Conservation (phyloP, 1,139 yeast species). For the Debaryomyces udenii region DNA sequence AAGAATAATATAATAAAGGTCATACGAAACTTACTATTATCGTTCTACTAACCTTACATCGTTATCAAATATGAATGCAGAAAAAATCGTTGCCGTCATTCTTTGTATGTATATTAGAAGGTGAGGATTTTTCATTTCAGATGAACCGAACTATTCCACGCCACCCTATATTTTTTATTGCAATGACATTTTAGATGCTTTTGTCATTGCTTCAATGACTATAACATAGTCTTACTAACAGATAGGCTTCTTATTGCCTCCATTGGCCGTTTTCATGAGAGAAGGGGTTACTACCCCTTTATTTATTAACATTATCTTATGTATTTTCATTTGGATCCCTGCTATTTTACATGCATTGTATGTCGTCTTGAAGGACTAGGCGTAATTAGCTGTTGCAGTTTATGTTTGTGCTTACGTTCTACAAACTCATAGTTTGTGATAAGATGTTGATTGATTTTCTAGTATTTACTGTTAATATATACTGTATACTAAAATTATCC, state of each 20-base stretch:
- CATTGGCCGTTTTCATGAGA: constrained; percentile 70
- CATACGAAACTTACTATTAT: background rate
- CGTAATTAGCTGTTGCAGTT: no score
- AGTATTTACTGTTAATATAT: no score
- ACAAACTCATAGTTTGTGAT: no score
- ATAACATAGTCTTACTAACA: constrained; percentile 16
- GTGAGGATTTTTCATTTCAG: background rate
- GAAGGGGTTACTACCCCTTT: constrained; percentile 64
- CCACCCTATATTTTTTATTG: no score
- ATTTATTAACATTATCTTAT: constrained; percentile 62
- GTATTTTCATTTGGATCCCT: constrained; percentile 72
- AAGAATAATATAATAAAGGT: background rate
- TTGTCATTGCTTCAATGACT: no score
- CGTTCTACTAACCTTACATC: constrained; percentile 1
- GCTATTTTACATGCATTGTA: constrained; percentile 75
- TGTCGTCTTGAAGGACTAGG: constrained; percentile 47
- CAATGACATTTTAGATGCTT: no score
- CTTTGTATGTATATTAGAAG: constrained; percentile 27
- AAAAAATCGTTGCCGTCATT: constrained; percentile 46
- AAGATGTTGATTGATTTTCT: no score
- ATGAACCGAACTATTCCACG: background rate
- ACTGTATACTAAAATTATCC: no score
- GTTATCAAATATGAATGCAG: constrained; percentile 37
- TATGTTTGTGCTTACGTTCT: no score
- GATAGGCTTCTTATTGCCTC: constrained; percentile 66